Conservation (phyloP, 2,329 filamentous ascomycete genomes). For the Ophiostoma quercus region DNA sequence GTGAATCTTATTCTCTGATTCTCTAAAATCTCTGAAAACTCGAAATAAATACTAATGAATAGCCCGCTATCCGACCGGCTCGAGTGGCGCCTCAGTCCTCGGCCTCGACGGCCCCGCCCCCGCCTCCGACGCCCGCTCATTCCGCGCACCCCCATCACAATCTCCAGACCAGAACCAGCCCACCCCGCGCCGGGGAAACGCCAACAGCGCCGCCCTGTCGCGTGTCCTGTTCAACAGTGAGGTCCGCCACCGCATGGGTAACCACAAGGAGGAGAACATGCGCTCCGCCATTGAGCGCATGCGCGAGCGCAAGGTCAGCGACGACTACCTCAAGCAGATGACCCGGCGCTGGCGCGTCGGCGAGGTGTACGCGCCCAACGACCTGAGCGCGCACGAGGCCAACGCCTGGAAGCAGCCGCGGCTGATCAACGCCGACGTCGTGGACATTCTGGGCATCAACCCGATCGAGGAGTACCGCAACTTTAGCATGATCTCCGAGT, state of each 20-base stretch:
- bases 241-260: conserved; percentile 20
- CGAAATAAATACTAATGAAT: background rate
- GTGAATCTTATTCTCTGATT: conserved; percentile 3
- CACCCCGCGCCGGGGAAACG: background rate
- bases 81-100: conserved; percentile 26
- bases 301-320: conserved; percentile 39
- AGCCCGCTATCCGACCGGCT: conserved; percentile 12
- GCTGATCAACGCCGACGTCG: conserved; percentile 59
- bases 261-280: conserved; percentile 22
- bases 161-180: background rate
- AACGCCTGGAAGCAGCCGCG: conserved; percentile 65
- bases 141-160: background rate
- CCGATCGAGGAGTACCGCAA: conserved; percentile 90
- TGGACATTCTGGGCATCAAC: conserved; percentile 74
- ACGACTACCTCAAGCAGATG: conserved; percentile 58
- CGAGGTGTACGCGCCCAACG: conserved; percentile 86
- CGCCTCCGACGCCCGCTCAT: background rate
- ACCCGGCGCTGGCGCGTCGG: conserved; percentile 68
- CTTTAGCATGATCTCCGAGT: conserved; percentile 85
- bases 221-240: conserved; percentile 26
- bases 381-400: conserved; percentile 73
- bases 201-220: conserved; percentile 24
- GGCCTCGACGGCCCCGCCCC: conserved; percentile 20
- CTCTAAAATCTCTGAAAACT: too few species aligned
- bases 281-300: conserved; percentile 37